Evolutionary conservation across 495 filamentous ascomycete species (phyloP), one percentile per base, ranked within the genome.

Genomic region (Jackrogersella minutella): DNA sequence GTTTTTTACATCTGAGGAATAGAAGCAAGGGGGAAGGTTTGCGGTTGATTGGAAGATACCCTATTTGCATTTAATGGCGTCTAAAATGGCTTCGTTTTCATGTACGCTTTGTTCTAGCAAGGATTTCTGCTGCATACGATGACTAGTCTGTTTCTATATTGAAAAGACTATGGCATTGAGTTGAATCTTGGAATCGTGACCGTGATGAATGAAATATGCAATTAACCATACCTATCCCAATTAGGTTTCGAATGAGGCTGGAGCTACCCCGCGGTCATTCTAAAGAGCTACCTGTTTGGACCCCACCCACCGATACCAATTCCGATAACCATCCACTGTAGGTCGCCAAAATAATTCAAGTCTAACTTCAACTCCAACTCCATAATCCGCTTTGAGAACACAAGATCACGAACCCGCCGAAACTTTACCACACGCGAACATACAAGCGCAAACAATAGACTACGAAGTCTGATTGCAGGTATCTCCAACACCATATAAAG

Each of bases 31-130:
- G 13, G 43, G 28, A 37, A 21, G 51, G 66, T 3, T 36, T 61
- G 50, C 8, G 55, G 60, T 53, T 56, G 28, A 50, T 28, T 21
- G 61, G 61, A 61, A 71, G 74, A 72, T 72, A 73, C 73, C 70
- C 62, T 33, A 50, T 57, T 62, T 68, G 70, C 54, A 63, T 62
- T 62, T 41, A 39, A 58, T 40, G 69, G 71, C 62, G 70, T 73
- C 46, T 47, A 66, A 73, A 64, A 69, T 41, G 58, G 19, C 26
- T 49, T 54, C 31, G 24, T 47, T 40, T 55, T 3, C n/a, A 14
- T 28, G 11, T 21, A 10, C 5, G 6, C 22, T 40, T 49, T 37
- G 8, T 1, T 36, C 22, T 22, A 36, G 40, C 7, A 52, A 21
- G n/a, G 7, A 34, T 36, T 52, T 17, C 24, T 24, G 31, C 21